Evolutionary conservation across 208 protist genomes (phyloP).

Genomic region (Trichomonas tenax): DNA sequence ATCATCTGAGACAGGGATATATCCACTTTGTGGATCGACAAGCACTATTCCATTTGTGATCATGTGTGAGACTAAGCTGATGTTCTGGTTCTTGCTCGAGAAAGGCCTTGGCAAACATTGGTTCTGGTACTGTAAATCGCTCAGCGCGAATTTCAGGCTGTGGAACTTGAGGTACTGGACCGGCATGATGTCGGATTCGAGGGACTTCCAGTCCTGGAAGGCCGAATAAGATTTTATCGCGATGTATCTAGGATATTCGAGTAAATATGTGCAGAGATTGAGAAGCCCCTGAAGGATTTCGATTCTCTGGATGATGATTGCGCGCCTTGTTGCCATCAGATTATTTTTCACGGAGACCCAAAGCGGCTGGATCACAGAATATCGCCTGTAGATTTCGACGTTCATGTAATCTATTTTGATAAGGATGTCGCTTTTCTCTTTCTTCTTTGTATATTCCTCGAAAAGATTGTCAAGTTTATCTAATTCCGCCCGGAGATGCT

Average conservation of each 20-base stretch:
- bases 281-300: background rate
- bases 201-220: background rate
- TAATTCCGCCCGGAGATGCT: background rate
- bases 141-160: background rate
- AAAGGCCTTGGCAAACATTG: background rate
- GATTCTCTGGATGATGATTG: background rate
- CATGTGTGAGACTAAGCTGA: background rate
- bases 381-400: background rate
- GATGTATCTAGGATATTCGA: background rate
- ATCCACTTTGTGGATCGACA: background rate
- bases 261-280: background rate
- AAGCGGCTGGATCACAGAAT: background rate
- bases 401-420: background rate
- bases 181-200: background rate
- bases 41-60: background rate
- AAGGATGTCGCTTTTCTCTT: background rate
- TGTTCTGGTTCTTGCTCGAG: background rate
- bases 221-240: background rate
- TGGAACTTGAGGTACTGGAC: background rate
- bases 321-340: background rate
- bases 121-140: background rate
- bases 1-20: background rate
- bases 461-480: background rate
- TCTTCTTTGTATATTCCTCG: background rate
- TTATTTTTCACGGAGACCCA: background rate